Conservation (phyloP, 2,329 filamentous ascomycete genomes). For the Pyricularia grisea region DNA sequence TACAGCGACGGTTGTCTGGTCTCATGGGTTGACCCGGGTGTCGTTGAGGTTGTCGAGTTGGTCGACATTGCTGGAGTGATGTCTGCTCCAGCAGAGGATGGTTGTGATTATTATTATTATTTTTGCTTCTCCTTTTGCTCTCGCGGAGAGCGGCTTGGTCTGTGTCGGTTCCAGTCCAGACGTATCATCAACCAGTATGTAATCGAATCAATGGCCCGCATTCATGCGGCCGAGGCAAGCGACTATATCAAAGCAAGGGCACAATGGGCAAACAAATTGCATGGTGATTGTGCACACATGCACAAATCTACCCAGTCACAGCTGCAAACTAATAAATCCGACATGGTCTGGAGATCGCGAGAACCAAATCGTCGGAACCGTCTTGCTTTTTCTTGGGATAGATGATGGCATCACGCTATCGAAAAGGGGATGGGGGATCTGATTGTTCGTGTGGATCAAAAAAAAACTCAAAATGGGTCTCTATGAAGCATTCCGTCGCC, state of each 20-base stretch:
- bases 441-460: background rate
- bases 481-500: background rate
- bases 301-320: background rate
- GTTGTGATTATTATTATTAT: too few species aligned
- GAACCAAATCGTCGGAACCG: background rate
- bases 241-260: background rate
- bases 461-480: background rate
- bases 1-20: conserved; percentile 15
- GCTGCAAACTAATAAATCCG: background rate
- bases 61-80: background rate
- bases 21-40: conserved; percentile 5
- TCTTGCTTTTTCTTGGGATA: background rate
- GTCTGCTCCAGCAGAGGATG: too few species aligned
- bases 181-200: background rate
- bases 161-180: too few species aligned
- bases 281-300: background rate
- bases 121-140: background rate
- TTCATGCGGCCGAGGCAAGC: background rate
- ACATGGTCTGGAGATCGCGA: background rate
- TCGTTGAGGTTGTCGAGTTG: background rate
- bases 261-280: background rate
- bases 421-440: background rate
- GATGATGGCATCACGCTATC: background rate
- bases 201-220: background rate
- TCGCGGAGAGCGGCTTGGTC: too few species aligned